Evolutionary conservation across 2,329 filamentous ascomycete genomes (phyloP), one percentile per base, ranked within the genome.

Genomic region (Fusarium mexicanum): DNA sequence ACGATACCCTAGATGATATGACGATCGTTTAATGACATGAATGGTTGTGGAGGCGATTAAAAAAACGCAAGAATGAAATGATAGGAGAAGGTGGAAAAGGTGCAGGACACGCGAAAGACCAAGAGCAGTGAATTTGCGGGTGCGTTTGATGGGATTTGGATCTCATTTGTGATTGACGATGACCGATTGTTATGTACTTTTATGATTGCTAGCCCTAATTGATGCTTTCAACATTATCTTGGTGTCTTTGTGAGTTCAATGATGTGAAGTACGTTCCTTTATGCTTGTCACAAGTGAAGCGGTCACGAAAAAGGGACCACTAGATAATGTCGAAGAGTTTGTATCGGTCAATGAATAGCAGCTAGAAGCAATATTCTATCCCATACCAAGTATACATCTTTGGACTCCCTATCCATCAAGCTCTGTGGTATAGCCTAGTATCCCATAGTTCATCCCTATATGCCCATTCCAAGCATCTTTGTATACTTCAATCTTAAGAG

Each of bases 1-100:
- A 78, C 71, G 73, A 79, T 79, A 77, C 77, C 76, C 74, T 76
- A 67, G 72, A 71, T 78, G 76, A 77, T 62, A 75, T 74, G 66
- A 78, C 76, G 64, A 77, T 75, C 73, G 64, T 77, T 74, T 78
- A 71, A 78, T 77, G 76, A 66, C 69, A 70, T 67, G 16, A 62
- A 71, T 61, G 68, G 69, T 29, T 40, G 53, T 24, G 61, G 57
- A 48, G 68, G 61, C 18, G 51, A 41, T 12, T 18, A 22, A 40
- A 55, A 55, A 38, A 62, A 38, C 50, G 53, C 40, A 50, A 66
- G 72, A 75, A 65, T 72, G 72, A 53, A 62, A 26, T 44, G 46
- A 58, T 18, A 33, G 61, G 59, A 43, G 38, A 41, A 58, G 55
- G 61, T 14, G 50, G 38, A 55, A 64, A 72, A 61, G 46, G 58